Base-by-base conservation (phyloP, 345 rosid genomes). In the Bretschneidera sinensis region DNA sequence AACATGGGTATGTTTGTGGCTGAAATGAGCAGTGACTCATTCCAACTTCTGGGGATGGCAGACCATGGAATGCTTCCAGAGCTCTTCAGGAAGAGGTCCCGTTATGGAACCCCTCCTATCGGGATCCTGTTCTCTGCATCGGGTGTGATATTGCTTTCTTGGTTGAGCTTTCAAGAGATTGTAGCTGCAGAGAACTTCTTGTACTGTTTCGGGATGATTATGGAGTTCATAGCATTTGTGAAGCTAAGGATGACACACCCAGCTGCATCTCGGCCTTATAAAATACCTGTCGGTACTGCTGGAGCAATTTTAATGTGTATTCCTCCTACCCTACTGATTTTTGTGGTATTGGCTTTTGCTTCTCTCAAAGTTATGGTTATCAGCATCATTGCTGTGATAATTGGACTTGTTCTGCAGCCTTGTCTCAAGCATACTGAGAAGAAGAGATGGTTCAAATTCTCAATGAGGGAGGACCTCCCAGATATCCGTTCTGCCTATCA, bases 21-120 rank as follows among this genome's bases (percentile, higher is more conserved):
- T 20, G 88, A 87, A 70, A 87, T 87, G 91, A 87, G 88, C 62
- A 78, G 95, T 8, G 91, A 87, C 64, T 87, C 95, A 8, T 87
- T 84, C 69, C 95, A 82, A 51, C 86, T 87, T 48, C 74, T 80
- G 15, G 95, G 91, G 0, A 87, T 87, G 91, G 91, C 95, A 0
- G 91, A 87, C 28, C 76, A 75, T 0, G 81, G 90, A 24, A 78
- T 88, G 92, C 87, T 88, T 59, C 96, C 92, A 0, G 78, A 82
- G 64, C 57, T 76, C 66, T 86, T 84, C n/a, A 73, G 76, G 43
- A 77, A 78, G 63, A 76, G 96, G 48, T 84, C 92, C 16, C 68
- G 64, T 5, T 58, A 86, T 13, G 92, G 92, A 59, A 86, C 96
- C 17, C 90, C 96, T 0, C 73, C 69, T 24, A 43, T 64, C 0